Percentiles rank a stretch among this genome's conserved stretches.
These are phyloP conservation scores for Didymella pinodella DNA, from an alignment of 2,329 filamentous ascomycete genomes.

Conservation along the genomic window DNA sequence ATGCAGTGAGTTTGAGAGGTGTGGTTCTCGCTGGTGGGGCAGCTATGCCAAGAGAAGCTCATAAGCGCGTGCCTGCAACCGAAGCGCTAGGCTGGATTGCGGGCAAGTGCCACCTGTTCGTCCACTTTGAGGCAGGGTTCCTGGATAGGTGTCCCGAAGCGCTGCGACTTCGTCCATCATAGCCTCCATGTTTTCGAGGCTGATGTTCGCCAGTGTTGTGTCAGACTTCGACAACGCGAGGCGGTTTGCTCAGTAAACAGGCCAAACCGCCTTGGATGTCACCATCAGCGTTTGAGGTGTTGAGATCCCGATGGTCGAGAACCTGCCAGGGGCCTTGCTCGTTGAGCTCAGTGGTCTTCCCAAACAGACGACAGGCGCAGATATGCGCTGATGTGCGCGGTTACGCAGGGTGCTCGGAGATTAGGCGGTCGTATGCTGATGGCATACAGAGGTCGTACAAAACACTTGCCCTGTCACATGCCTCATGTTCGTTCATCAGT, in stretches of 20 bases:
- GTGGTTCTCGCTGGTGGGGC: constrained; percentile 14
- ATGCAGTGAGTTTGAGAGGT: constrained; percentile 4
- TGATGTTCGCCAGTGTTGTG: not conserved
- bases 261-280: not conserved
- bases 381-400: constrained; percentile 6
- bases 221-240: not conserved
- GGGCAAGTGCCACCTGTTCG: constrained; percentile 25
- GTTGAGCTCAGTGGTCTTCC: constrained; percentile 6
- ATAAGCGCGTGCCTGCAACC: constrained; percentile 12
- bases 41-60: constrained; percentile 24
- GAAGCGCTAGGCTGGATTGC: constrained; percentile 17
- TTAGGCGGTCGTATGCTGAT: not conserved
- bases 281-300: not conserved
- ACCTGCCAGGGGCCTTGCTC: constrained; percentile 5
- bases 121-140: constrained; percentile 23
- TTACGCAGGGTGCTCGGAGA: constrained; percentile 9
- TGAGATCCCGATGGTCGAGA: not conserved
- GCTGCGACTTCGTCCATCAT: not conserved
- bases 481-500: not conserved
- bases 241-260: not conserved
- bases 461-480: constrained; percentile 1
- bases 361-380: constrained; percentile 5
- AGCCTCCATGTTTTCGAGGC: not conserved
- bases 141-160: constrained; percentile 1
- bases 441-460: not conserved